Evolutionary conservation across 2,329 filamentous ascomycete genomes (phyloP).

Genomic region (Aureobasidium sp.): DNA sequence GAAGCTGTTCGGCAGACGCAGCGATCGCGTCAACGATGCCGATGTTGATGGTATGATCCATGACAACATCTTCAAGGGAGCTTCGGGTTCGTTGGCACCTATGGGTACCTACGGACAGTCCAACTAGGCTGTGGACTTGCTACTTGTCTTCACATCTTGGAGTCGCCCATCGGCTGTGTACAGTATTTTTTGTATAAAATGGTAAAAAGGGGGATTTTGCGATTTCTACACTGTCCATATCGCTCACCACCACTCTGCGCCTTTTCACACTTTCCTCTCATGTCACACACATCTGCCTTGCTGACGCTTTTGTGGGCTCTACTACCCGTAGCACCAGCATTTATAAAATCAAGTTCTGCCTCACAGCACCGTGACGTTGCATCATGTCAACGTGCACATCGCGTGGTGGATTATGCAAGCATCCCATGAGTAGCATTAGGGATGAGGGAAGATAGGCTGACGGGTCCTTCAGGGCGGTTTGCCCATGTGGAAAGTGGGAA

Average conservation of each 20-base stretch:
- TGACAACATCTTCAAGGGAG: conserved; percentile 25
- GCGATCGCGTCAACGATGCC: conserved; percentile 17
- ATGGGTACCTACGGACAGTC: conserved; percentile 17
- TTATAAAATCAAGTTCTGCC: neutral
- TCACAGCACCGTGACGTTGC: neutral
- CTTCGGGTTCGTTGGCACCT: conserved; percentile 21
- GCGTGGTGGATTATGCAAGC: neutral
- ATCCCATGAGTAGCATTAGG: neutral
- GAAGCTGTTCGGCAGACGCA: conserved; percentile 22
- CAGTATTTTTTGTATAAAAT: conserved; percentile 8
- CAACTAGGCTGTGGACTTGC: conserved; percentile 5
- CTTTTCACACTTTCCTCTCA: neutral
- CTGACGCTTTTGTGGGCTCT: neutral
- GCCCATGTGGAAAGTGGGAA: neutral
- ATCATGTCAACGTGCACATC: neutral
- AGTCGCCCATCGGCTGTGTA: neutral
- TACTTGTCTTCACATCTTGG: neutral
- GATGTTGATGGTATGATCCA: conserved; percentile 16
- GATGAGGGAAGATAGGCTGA: neutral
- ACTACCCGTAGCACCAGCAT: neutral
- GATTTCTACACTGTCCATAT: neutral
- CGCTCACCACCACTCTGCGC: no score
- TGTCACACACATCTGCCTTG: neutral
- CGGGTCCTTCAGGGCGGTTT: neutral
- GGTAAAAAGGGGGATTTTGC: neutral